A percentile compares a stretch with the other conserved stretches of the same genome.
phyloP scores from a whole-genome alignment of 2,329 filamentous ascomycete genomes.

The Dothideomycetes sp. region DNA sequence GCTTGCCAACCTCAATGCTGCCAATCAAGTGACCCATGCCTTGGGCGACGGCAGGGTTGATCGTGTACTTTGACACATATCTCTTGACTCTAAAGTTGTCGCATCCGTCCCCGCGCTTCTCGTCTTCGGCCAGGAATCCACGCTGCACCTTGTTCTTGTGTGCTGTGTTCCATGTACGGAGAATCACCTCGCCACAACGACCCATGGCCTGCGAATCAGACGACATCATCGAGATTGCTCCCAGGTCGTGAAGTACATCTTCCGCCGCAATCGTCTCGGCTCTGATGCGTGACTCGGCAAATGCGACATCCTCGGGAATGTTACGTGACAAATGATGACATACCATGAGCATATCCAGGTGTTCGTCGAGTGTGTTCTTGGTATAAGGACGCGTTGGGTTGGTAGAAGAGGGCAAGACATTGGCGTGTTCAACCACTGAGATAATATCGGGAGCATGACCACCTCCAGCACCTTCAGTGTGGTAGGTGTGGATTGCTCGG shows the following conservation, averaged over 20 bases:
- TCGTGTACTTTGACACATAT: conserved; percentile 91
- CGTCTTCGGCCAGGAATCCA: conserved; percentile 64
- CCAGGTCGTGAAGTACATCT: conserved; percentile 88
- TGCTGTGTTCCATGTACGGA: conserved; percentile 92
- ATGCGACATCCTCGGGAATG: conserved; percentile 91
- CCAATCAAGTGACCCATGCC: conserved; percentile 82
- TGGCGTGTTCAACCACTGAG: conserved; percentile 74
- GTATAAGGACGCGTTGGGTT: conserved; percentile 91
- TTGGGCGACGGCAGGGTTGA: conserved; percentile 86
- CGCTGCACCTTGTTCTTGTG: conserved; percentile 92
- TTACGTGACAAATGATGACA: conserved; percentile 89
- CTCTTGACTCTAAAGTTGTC: conserved; percentile 90
- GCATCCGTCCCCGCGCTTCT: conserved; percentile 51
- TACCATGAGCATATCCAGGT: conserved; percentile 97
- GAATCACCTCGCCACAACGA: conserved; percentile 83
- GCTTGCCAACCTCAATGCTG: conserved; percentile 76
- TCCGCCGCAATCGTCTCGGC: conserved; percentile 95
- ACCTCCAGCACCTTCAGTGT: conserved; percentile 89
- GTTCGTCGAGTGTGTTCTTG: conserved; percentile 85
- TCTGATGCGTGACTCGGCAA: conserved; percentile 87
- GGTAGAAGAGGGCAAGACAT: conserved; percentile 82
- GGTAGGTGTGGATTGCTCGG: conserved; percentile 90
- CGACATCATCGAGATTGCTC: conserved; percentile 96
- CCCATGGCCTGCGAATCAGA: conserved; percentile 96
- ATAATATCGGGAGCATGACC: conserved; percentile 96